Evolutionary conservation across 179 eudicot genomes (phyloP), one percentile per base, ranked within the genome.

Genomic region (Patellifolia procumbens): DNA sequence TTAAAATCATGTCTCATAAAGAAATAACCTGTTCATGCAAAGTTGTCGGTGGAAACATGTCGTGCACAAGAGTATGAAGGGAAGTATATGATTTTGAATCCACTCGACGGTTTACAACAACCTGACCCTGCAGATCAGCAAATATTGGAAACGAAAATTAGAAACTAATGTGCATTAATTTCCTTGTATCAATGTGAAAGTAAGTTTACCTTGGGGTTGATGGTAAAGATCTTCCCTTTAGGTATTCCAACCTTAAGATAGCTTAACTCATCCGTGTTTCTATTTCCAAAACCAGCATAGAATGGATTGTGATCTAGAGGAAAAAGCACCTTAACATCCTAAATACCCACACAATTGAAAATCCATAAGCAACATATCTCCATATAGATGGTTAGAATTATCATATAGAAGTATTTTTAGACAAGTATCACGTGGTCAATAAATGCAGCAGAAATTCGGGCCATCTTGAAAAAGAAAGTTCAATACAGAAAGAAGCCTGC

Each of bases 211-310:
- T 90, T 91, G 26, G 98, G 98, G 80, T 95, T 95, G 70, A 95
- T 93, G 73, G 88, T 95, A 76, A 93, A 95, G 83, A 91, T 89
- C 83, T 95, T 95, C 59, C 97, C 97, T 75, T 70, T 88, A 1
- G 99, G 97, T 22, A 95, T 93, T 62, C 99, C 99, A 73, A 95
- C 97, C 79, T 84, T 89, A 61, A 93, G 89, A 79, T 95, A 95
- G 90, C 99, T 95, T 78, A 95, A 51, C 80, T 93, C 98, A 81
- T 95, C 98, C 6, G 99, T 95, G 87, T 91, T 93, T 86, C 99
- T 87, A 81, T 95, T 95, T 79, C 98, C 99, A 81, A 92, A 95
- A 69, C 99, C 99, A 77, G 99, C 98, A 76, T 95, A 95, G 76
- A 95, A 95, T 69, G 99, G 99, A 68, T 76, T 85, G 74, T 83